Conservation (phyloP, 345 rosid species). For the Gossypium australe region DNA sequence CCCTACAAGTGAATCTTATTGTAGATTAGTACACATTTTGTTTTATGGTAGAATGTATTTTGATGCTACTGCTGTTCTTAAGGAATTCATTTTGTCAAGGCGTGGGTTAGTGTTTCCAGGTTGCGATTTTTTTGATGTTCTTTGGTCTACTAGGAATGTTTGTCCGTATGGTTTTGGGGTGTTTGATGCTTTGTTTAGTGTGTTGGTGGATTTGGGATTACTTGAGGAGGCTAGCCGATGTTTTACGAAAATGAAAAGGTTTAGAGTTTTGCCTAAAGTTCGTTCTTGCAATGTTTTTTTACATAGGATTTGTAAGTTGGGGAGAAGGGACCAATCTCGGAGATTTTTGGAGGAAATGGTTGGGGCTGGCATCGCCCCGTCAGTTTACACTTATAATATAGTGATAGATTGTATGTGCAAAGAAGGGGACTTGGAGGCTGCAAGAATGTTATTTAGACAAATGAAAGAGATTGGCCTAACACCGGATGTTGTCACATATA, state of each 20-base stretch:
- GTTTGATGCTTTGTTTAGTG: constrained; percentile 69
- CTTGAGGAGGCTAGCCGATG: constrained; percentile 51
- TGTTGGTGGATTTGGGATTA: constrained; percentile 56
- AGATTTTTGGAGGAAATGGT: constrained; percentile 48
- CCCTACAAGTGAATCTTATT: constrained; percentile 39
- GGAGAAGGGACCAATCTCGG: constrained; percentile 29
- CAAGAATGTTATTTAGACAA: constrained; percentile 42
- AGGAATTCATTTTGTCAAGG: constrained; percentile 37
- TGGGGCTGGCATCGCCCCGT: constrained; percentile 41
- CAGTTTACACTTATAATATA: constrained; percentile 59
- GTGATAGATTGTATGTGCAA: constrained; percentile 63
- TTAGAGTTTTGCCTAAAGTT: constrained; percentile 49
- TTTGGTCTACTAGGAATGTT: constrained; percentile 64
- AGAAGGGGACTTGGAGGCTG: constrained; percentile 51
- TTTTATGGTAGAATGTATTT: constrained; percentile 49
- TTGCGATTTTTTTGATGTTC: constrained; percentile 48
- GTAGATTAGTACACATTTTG: constrained; percentile 49
- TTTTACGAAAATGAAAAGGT: constrained; percentile 52
- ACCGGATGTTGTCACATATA: constrained; percentile 69
- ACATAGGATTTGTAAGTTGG: constrained; percentile 38
- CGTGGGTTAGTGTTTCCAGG: constrained; percentile 16
- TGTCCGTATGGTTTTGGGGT: constrained; percentile 54
- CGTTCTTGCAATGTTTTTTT: constrained; percentile 65
- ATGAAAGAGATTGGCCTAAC: constrained; percentile 49
- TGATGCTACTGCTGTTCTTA: constrained; percentile 43